These are phyloP conservation scores for Cryptococcus hybrid DNA, from an alignment of 1,284 basidiomycete genomes.

Conservation along the genomic window DNA sequence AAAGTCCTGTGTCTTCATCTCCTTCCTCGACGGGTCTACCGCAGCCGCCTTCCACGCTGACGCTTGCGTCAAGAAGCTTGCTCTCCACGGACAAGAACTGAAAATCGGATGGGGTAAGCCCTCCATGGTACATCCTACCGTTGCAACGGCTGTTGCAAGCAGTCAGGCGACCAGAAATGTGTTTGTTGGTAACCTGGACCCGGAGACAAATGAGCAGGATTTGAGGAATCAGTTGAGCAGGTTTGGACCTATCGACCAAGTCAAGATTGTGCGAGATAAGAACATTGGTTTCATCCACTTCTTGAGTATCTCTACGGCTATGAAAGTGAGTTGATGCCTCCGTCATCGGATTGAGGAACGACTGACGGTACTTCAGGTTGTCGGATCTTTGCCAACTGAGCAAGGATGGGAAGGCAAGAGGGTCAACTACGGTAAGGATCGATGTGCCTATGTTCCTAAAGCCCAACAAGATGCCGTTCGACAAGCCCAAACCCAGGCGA, in stretches of 20 bases:
- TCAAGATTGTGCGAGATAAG: constrained; percentile 97
- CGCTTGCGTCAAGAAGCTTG: constrained; percentile 85
- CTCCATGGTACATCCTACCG: constrained; percentile 74
- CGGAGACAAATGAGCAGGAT: constrained; percentile 81
- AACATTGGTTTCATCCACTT: constrained; percentile 98
- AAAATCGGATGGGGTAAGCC: constrained; percentile 88
- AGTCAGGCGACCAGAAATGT: constrained; percentile 90
- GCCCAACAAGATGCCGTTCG: constrained; percentile 52
- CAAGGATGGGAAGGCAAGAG: constrained; percentile 89
- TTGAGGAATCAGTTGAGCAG: constrained; percentile 76
- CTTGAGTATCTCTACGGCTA: constrained; percentile 85
- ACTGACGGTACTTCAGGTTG: constrained; percentile 59
- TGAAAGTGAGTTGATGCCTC: constrained; percentile 61
- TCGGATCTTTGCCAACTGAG: constrained; percentile 82
- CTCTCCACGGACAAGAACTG: constrained; percentile 86
- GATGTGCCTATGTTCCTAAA: constrained; percentile 75
- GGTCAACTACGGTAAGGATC: constrained; percentile 90
- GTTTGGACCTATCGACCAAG: constrained; percentile 95
- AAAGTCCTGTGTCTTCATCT: constrained; percentile 97
- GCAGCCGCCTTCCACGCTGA: constrained; percentile 94
- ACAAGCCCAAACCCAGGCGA: constrained; percentile 57
- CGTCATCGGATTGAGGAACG: not conserved
- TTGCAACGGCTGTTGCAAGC: constrained; percentile 80
- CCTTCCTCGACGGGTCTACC: constrained; percentile 86
- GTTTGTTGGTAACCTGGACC: constrained; percentile 86